Base-by-base conservation (phyloP, 495 filamentous ascomycete species). In the Penicillium pancosmium region DNA sequence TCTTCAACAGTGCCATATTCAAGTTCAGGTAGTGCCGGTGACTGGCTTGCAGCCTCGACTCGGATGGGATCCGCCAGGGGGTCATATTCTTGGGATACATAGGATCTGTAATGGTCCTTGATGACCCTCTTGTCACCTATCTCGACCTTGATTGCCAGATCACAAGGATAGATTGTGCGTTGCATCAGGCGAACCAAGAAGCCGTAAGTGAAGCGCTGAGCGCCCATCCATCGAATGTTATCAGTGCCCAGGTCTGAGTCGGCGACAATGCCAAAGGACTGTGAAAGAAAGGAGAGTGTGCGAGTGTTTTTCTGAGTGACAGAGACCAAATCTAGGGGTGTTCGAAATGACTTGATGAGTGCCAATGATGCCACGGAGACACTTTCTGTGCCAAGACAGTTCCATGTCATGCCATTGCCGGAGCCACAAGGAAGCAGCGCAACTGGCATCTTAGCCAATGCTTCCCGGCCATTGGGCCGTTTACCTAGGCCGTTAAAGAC, bases 321-420 rank as follows among this genome's bases (percentile, higher is more conserved):
- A 16, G 91, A 95, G 58, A 92, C 82, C 27, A 98, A 73, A 64
- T 98, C 94, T 18, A 98, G 68, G 2, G 91, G 87, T 13, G 87
- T 93, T 15, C 84, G 80, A 35, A 95, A 71, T 6, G 91, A 92
- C 70, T 98, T 98, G 56, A 97, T 81, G 16, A 96, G 86, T 4
- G 83, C 83, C 60, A 98, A 70, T 9, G 93, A 89, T 4, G 92
- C 91, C 50, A 91, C 67, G 52, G 86, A 89, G 11, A 89, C 83
- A 60, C 85, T 88, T 35, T 86, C 84, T 1, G 91, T 94, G 2
- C 93, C 94, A 52, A 89, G 90, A 35, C 95, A 75, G 64, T 97
- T 97, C 79, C 88, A 90, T 47, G 88, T 89, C 90, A 98, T 88
- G 23, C 91, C 93, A 69, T 98, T 98, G 4, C 93, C 94, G 47